phyloP scores from a whole-genome alignment of 768 basidiomycete species.

The Boletus rubescentipes region DNA sequence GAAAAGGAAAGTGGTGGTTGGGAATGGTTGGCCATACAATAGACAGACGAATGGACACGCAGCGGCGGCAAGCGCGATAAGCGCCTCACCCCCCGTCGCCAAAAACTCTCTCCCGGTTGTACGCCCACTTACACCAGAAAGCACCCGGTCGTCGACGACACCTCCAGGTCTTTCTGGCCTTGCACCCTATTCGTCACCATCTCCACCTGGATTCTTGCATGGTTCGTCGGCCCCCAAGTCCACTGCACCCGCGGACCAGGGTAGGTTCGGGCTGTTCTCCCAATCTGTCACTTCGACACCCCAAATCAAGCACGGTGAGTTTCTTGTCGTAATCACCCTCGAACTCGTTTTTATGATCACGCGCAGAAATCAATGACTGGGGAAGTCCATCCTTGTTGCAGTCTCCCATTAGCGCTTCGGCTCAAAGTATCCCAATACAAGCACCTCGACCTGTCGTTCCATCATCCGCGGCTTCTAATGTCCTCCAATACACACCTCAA shows the following conservation, averaged over 20 bases:
- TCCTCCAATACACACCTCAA: constrained; percentile 28
- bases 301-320: constrained; percentile 31
- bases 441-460: constrained; percentile 29
- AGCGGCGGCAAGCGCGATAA: constrained; percentile 1
- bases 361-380: constrained; percentile 27
- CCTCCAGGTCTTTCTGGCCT: constrained; percentile 34
- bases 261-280: constrained; percentile 19
- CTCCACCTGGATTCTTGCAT: constrained; percentile 36
- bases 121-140: constrained; percentile 30
- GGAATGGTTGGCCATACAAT: constrained; percentile 48
- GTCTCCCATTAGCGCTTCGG: constrained; percentile 15
- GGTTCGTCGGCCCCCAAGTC: constrained; percentile 28
- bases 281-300: constrained; percentile 22
- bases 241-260: constrained; percentile 15
- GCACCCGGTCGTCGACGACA: constrained; percentile 33
- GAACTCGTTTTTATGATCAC: background rate
- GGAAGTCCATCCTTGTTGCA: constrained; percentile 15
- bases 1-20: constrained; percentile 38
- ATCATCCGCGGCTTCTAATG: constrained; percentile 34
- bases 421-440: constrained; percentile 26
- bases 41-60: constrained; percentile 27
- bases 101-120: constrained; percentile 15
- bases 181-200: constrained; percentile 33
- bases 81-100: constrained; percentile 15
- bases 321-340: background rate